Conservation (phyloP, 495 filamentous ascomycete species). For the Terfezia claveryi region DNA sequence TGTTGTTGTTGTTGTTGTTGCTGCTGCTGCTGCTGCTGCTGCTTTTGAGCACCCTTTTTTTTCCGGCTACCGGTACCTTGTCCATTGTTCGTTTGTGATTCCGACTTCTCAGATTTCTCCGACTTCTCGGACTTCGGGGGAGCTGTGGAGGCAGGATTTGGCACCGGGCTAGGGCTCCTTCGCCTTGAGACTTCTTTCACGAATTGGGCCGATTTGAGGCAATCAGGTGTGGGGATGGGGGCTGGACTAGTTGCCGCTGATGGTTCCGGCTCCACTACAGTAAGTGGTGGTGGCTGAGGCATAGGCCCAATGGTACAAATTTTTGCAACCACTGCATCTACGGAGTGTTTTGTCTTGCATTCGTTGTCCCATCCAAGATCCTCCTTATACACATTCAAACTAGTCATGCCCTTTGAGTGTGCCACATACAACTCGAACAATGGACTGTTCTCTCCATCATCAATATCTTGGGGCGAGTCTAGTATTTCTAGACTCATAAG, state of each 20-base stretch:
- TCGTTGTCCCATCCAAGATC: slow-evolving; percentile 79
- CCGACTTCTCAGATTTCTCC: slow-evolving; percentile 22
- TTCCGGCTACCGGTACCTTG: slow-evolving; percentile 36
- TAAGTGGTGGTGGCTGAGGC: slow-evolving; percentile 14
- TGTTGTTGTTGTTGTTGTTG: slow-evolving; percentile 16
- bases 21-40: slow-evolving; percentile 16
- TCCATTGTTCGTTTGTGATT: slow-evolving; percentile 23
- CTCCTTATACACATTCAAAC: slow-evolving; percentile 56
- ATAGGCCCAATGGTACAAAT: slow-evolving; percentile 14
- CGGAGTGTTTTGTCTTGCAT: slow-evolving; percentile 53
- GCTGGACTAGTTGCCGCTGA: background rate
- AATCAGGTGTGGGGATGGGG: slow-evolving; percentile 3
- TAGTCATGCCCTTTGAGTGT: slow-evolving; percentile 88
- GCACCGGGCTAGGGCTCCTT: background rate
- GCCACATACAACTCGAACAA: slow-evolving; percentile 91
- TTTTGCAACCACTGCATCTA: slow-evolving; percentile 48
- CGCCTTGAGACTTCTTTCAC: background rate
- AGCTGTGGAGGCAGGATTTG: slow-evolving; percentile 5
- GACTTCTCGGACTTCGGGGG: slow-evolving; percentile 1
- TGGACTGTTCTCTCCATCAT: slow-evolving; percentile 27
- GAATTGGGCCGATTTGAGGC: background rate
- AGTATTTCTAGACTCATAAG: slow-evolving; percentile 79
- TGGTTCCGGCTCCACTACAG: slow-evolving; percentile 22
- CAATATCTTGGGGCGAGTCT: slow-evolving; percentile 35
- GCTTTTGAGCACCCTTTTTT: slow-evolving; percentile 29